A percentile compares a stretch with the other conserved stretches of the same genome.
phyloP scores from a whole-genome alignment of 495 filamentous ascomycete genomes.

The Opeltia flavorubescens region DNA sequence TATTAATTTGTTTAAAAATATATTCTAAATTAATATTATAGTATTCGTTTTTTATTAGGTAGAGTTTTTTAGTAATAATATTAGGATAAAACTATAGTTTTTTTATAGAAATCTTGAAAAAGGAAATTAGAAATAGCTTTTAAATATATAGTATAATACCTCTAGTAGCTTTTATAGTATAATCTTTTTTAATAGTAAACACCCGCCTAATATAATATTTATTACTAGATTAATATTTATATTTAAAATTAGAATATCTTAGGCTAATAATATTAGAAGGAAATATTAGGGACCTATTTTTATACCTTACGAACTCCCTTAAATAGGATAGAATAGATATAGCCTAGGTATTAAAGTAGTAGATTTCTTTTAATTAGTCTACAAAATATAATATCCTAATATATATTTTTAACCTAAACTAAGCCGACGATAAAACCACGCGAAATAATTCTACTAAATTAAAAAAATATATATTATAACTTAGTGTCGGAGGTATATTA shows the following conservation, averaged over 20 bases:
- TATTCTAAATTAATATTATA: too few species aligned
- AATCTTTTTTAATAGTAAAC: not conserved
- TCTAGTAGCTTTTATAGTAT: not conserved
- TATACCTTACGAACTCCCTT: not conserved
- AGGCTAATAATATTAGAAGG: not conserved
- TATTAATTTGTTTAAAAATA: not conserved
- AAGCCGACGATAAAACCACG: not conserved
- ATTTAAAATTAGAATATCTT: not conserved
- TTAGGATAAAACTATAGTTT: not conserved
- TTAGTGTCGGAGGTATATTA: too few species aligned
- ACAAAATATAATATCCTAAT: not conserved
- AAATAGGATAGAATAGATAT: not conserved
- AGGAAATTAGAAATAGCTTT: not conserved
- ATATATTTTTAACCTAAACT: not conserved
- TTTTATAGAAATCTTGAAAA: not conserved
- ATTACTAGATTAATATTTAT: not conserved
- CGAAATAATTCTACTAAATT: not conserved
- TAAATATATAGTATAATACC: not conserved
- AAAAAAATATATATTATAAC: not conserved
- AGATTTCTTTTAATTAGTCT: not conserved
- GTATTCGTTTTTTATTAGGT: too few species aligned
- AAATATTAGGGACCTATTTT: not conserved
- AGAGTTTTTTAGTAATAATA: not conserved
- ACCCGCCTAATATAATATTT: not conserved
- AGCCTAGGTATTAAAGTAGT: not conserved